Evolutionary conservation across 768 basidiomycete species (phyloP), one percentile per base, ranked within the genome.

Genomic region (Pleurotus sapidus): DNA sequence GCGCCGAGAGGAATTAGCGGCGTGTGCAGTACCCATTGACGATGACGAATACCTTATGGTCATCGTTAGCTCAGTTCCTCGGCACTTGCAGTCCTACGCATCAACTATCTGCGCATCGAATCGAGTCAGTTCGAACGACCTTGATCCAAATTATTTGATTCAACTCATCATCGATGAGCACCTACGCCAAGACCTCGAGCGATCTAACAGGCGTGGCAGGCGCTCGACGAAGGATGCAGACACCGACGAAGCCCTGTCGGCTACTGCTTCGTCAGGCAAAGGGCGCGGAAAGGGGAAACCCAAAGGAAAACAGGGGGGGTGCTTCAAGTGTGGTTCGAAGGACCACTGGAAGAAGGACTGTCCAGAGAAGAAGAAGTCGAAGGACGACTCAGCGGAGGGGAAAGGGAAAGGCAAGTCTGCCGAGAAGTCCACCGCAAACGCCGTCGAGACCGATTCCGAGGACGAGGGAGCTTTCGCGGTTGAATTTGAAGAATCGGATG

Each of bases 261-360:
- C 27, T 0, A 40, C 18, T 48, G 49, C 25, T n/a, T n/a, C n/a
- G n/a, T n/a, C n/a, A 17, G 27, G 27, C 37, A 27, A 9, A 18
- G 50, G 50, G 37, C 5, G 9, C 4, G 30, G 49, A 30, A 23
- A 14, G 14, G 49, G 49, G 8, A n/a, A 27, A 27, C 25, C n/a
- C 2, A 27, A 27, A 2, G 50, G 50, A 7, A 37, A 23, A 11
- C 24, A 47, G 11, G 53, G 48, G 14, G 45, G 37, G 14, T 70
- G 70, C 57, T 70, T 61, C 58, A 66, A 64, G 12, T 71, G 71
- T 62, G 66, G 67, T 3, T 58, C 63, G 49, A 60, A 61, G 43
- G 70, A 68, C 1, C 68, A 69, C 55, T 57, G 61, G 27, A 54
- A 55, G 15, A 7, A 39, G 2, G 57, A 68, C 12, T 69, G 67